Conservation (phyloP, 192 early-diverging fungal species). For the Dissophora globulifera region DNA sequence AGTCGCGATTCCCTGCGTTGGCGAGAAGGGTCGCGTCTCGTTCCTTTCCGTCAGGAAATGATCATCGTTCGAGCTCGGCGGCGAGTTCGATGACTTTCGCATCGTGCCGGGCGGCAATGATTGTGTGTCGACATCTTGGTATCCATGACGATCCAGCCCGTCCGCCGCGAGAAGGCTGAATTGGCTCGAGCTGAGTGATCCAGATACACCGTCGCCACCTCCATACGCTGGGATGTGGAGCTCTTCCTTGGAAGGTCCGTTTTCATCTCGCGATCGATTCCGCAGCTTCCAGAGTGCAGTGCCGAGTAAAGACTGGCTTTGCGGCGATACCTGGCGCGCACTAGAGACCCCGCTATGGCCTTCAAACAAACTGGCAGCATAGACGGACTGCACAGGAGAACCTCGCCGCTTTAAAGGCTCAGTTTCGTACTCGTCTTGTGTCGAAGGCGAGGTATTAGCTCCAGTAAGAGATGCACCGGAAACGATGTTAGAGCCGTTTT, state of each 20-base stretch:
- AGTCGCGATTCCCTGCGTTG: not conserved
- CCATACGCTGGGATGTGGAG: slow-evolving; percentile 14
- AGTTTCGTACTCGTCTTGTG: slow-evolving; percentile 15
- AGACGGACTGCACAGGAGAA: slow-evolving; percentile 14
- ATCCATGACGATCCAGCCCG: too few relatives aligned
- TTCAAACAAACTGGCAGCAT: slow-evolving; percentile 29
- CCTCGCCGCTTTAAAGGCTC: not conserved
- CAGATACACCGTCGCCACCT: too few relatives aligned
- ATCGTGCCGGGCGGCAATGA: too few relatives aligned
- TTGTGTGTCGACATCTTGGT: too few relatives aligned
- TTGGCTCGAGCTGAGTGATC: slow-evolving; percentile 12
- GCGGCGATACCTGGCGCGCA: too few relatives aligned
- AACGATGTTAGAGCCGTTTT: not conserved
- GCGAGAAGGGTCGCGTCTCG: not conserved
- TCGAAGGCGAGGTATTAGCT: not conserved
- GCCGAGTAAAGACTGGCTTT: too few relatives aligned
- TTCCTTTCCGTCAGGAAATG: not conserved
- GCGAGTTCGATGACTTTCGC: too few relatives aligned
- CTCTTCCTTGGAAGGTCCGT: slow-evolving; percentile 14
- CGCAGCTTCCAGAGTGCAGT: slow-evolving; percentile 22
- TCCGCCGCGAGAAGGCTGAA: too few relatives aligned
- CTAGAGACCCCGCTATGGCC: too few relatives aligned
- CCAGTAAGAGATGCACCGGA: not conserved
- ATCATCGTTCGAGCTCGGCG: slow-evolving; percentile 4
- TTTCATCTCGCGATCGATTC: slow-evolving; percentile 11